Evolutionary conservation across 257 asterid genomes (phyloP), one percentile per base, ranked within the genome.

Genomic region (Cordia subcordata): DNA sequence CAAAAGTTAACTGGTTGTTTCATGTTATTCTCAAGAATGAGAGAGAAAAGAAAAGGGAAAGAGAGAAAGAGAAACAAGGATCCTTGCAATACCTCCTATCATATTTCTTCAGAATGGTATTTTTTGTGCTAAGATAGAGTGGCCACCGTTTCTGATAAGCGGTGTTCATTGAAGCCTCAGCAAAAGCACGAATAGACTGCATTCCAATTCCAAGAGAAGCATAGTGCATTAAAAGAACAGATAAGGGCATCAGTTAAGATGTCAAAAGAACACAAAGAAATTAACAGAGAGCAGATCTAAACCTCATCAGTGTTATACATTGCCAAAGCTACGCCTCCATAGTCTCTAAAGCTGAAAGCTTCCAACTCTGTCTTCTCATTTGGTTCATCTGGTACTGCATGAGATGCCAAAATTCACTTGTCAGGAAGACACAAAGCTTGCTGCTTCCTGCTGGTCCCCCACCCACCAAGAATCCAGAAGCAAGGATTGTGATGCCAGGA

Each of bases 111-210:
- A 87, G 86, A 64, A 87, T 85, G 58, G 96, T 87, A 44, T 87
- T 85, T 71, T 87, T 87, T 44, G 96, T 87, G 80, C 96, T 87
- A 62, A 87, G 94, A 77, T 85, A 87, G 58, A 87, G 71, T 4
- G 96, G 96, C 96, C 96, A 87, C 74, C 79, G 82, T 61, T 85
- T 87, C 78, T 62, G 75, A 68, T 70, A 81, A 4, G 94, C 96
- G 16, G 75, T 70, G 77, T 66, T 85, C 96, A 87, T 81, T 39
- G 96, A 87, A 75, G 96, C 87, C 35, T 87, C 94, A 27, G 94
- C 94, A 62, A 87, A 87, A 37, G 96, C 65, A 58, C 63, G 81
- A 63, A 87, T 85, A n/a, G 94, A 87, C 96, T 87, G 72, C 57
- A 56, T 15, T 57, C 18, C 15, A 8, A 49, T 58, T 27, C 6